Percentiles rank a stretch among this genome's conserved stretches.
These are phyloP conservation scores for Rhizophlyctis rosea DNA, from an alignment of 192 early-diverging fungal species.

Conservation along the genomic window DNA sequence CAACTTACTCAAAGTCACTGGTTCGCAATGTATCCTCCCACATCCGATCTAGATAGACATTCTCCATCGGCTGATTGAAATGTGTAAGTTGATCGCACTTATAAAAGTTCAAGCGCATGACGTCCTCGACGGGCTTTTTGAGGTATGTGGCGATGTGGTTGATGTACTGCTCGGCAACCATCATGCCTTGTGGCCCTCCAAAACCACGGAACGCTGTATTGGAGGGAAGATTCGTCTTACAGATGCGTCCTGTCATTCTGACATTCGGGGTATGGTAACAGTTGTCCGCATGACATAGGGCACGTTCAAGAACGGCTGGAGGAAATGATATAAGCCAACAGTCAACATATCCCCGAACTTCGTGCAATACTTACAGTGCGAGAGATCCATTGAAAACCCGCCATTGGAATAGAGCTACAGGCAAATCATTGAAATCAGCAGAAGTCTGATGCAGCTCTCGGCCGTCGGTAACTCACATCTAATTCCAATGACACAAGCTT, in stretches of 20 bases:
- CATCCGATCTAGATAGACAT: slow-evolving; percentile 68
- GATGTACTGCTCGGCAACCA: slow-evolving; percentile 75
- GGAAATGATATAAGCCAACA: background rate
- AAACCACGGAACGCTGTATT: slow-evolving; percentile 88
- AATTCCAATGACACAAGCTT: slow-evolving; percentile 62
- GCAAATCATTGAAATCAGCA: background rate
- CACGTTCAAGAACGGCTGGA: slow-evolving; percentile 66
- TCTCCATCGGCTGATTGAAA: slow-evolving; percentile 62
- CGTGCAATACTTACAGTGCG: slow-evolving; percentile 8
- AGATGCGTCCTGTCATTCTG: slow-evolving; percentile 63
- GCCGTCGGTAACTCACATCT: slow-evolving; percentile 9
- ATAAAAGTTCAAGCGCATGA: slow-evolving; percentile 70
- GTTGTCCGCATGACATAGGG: slow-evolving; percentile 74
- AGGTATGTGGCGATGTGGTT: slow-evolving; percentile 74
- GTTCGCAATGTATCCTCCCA: slow-evolving; percentile 65
- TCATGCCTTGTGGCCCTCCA: slow-evolving; percentile 82
- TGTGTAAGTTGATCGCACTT: slow-evolving; percentile 65
- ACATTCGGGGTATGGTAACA: slow-evolving; percentile 74
- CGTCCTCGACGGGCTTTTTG: slow-evolving; percentile 53
- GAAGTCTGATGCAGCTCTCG: background rate
- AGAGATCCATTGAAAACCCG: slow-evolving; percentile 43
- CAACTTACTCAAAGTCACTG: slow-evolving; percentile 42
- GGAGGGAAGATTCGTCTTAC: slow-evolving; percentile 78
- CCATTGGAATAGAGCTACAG: slow-evolving; percentile 33
- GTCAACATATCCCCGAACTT: background rate